Base-by-base conservation (phyloP, 2,329 filamentous ascomycete species). In the Hysterium pulicare region DNA sequence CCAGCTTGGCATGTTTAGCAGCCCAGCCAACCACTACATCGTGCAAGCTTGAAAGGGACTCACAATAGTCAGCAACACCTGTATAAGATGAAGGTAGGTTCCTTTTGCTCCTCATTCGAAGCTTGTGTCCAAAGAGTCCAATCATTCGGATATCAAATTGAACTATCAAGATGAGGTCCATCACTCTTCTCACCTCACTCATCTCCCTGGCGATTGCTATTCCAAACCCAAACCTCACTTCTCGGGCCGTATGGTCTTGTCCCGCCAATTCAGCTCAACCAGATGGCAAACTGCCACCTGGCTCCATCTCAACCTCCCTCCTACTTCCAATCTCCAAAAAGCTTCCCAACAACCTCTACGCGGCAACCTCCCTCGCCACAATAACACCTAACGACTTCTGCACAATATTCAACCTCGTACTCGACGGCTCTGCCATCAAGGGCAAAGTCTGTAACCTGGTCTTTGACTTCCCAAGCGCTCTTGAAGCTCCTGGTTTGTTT, bases 191-290 rank as follows among this genome's bases (percentile, higher is more conserved):
- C 40, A 45, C 57, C 17, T 40, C 57, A 49, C 55, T 71, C 46
- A 48, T 70, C 40, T 58, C 70, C 40, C 50, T 63, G 37, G 53
- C 69, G 49, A 51, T 68, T 23, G 52, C 64, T 34, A 52, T 61
- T 34, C 57, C 71, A 50, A 53, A 46, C n/a, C 47, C 61, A 44
- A 45, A 50, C 22, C n/a, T n/a, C n/a, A n/a, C n/a, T n/a, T n/a
- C n/a, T n/a, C n/a, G n/a, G n/a, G n/a, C n/a, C n/a, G n/a, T n/a
- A n/a, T n/a, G n/a, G n/a, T 38, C 53, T 23, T 51, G 53, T 33
- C 41, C 58, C 16, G 6, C 51, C 33, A 59, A 58, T 34, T 9
- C 16, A 17, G 44, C 36, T 6, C 57, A 57, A 26, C 57, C 54
- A 19, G 28, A 49, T 35, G 54, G 55, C 38, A 51, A 50, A 28